A percentile compares a stretch with the other conserved stretches of the same genome.
phyloP scores from a whole-genome alignment of 1,139 yeast genomes.

The Yamadazyma taylorii region DNA sequence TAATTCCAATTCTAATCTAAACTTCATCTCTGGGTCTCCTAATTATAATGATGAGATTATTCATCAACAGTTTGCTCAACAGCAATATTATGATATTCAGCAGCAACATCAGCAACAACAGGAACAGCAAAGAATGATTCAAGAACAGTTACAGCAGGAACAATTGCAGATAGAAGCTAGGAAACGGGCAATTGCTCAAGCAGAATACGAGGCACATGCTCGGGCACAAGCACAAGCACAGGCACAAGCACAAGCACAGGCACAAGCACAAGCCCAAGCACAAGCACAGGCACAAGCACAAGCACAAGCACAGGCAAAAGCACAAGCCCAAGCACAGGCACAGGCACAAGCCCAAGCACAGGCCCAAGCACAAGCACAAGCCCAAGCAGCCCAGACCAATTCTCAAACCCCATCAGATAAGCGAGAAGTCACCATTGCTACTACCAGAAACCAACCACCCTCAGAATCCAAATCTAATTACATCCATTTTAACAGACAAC shows the following conservation, averaged over 20 bases:
- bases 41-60: slow-evolving; percentile 20
- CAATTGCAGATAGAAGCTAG: slow-evolving; percentile 10
- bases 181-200: slow-evolving; percentile 8
- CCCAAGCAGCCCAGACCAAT: neutral
- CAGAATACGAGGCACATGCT: slow-evolving; percentile 8
- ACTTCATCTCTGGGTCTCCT: slow-evolving; percentile 21
- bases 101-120: slow-evolving; percentile 4
- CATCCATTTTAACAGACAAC: slow-evolving; percentile 83
- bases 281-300: slow-evolving; percentile 18
- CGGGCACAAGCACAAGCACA: slow-evolving; percentile 5
- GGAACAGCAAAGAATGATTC: slow-evolving; percentile 10
- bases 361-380: slow-evolving; percentile 5
- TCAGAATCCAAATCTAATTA: slow-evolving; percentile 30
- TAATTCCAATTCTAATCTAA: neutral
- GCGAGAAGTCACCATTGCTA: slow-evolving; percentile 1
- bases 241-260: slow-evolving; percentile 7
- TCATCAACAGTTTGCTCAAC: slow-evolving; percentile 20
- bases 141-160: slow-evolving; percentile 8
- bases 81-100: slow-evolving; percentile 12
- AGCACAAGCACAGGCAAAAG: slow-evolving; percentile 17
- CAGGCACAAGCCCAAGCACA: slow-evolving; percentile 13
- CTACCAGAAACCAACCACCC: neutral
- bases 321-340: slow-evolving; percentile 12
- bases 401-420: slow-evolving; percentile 4
- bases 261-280: slow-evolving; percentile 19